phyloP scores from a whole-genome alignment of 2,329 filamentous ascomycete species.

The Ophiognomonia clavigignenti-juglandacearum region DNA sequence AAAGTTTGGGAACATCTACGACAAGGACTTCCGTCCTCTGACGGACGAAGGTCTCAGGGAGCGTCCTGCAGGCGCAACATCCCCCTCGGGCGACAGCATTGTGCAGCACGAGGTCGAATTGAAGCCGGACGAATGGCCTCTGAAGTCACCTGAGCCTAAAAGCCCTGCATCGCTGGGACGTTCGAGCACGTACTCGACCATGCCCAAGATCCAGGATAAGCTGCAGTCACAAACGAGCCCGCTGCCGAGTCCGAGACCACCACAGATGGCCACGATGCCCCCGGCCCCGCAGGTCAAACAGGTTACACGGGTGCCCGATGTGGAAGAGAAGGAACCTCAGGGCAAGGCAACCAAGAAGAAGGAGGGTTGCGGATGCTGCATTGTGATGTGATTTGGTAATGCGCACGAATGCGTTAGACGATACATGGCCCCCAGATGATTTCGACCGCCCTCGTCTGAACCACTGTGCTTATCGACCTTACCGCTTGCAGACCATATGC shows the following conservation, averaged over 20 bases:
- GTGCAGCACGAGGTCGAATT: slow-evolving; percentile 27
- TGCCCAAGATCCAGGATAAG: slow-evolving; percentile 53
- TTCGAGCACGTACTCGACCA: slow-evolving; percentile 55
- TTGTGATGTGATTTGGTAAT: slow-evolving; percentile 66
- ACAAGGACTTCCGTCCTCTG: slow-evolving; percentile 80
- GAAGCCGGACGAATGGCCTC: slow-evolving; percentile 53
- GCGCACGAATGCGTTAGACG: background rate
- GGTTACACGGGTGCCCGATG: slow-evolving; percentile 46
- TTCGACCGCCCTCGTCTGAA: no score
- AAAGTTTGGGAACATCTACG: slow-evolving; percentile 78
- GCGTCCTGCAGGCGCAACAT: slow-evolving; percentile 32
- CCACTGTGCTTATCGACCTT: background rate
- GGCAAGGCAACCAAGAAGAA: slow-evolving; percentile 48
- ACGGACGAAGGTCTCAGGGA: slow-evolving; percentile 57
- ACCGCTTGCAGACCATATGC: background rate
- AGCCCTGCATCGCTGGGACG: slow-evolving; percentile 42
- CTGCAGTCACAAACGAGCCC: slow-evolving; percentile 29
- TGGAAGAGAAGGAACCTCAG: slow-evolving; percentile 48
- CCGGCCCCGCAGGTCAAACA: slow-evolving; percentile 27
- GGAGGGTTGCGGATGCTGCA: slow-evolving; percentile 64
- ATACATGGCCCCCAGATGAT: background rate
- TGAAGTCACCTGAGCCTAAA: slow-evolving; percentile 40
- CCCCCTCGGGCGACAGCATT: slow-evolving; percentile 22
- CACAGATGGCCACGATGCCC: slow-evolving; percentile 35
- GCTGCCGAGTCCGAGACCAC: slow-evolving; percentile 41